phyloP scores from a whole-genome alignment of 2,329 filamentous ascomycete species.

The Aspergillus pseudonomiae region DNA sequence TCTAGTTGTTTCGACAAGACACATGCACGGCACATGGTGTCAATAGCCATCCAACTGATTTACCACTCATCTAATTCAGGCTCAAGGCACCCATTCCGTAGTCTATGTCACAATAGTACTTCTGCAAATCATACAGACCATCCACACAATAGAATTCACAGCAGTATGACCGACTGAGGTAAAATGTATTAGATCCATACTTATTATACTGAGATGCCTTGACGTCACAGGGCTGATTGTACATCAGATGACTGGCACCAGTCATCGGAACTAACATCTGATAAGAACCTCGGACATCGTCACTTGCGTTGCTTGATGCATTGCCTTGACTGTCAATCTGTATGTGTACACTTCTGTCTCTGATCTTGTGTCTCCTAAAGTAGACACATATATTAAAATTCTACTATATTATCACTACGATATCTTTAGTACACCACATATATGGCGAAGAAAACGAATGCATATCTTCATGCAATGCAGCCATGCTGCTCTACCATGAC shows the following conservation, averaged over 20 bases:
- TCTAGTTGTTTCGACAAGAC: too few species aligned
- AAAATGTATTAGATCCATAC: background rate
- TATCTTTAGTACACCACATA: background rate
- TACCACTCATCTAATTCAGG: background rate
- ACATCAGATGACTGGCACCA: background rate
- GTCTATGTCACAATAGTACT: background rate
- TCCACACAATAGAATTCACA: background rate
- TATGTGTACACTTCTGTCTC: background rate
- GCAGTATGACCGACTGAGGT: too few species aligned
- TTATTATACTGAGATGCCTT: background rate
- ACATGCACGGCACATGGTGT: background rate
- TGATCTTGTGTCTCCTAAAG: too few species aligned
- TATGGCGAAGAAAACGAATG: background rate
- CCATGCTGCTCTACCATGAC: conserved; percentile 5
- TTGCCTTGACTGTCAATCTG: background rate
- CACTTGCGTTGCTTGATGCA: background rate
- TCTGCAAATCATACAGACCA: background rate
- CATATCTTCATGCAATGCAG: conserved; percentile 7
- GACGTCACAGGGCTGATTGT: background rate
- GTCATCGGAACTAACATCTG: background rate
- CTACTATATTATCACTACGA: background rate
- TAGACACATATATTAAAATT: background rate
- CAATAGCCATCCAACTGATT: background rate
- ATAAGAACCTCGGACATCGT: background rate
- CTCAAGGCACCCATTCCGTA: background rate